A percentile compares a stretch with the other conserved stretches of the same genome.
Conservation (phyloP, 2,329 filamentous ascomycete genomes). For the Leptographium wingfieldii region DNA sequence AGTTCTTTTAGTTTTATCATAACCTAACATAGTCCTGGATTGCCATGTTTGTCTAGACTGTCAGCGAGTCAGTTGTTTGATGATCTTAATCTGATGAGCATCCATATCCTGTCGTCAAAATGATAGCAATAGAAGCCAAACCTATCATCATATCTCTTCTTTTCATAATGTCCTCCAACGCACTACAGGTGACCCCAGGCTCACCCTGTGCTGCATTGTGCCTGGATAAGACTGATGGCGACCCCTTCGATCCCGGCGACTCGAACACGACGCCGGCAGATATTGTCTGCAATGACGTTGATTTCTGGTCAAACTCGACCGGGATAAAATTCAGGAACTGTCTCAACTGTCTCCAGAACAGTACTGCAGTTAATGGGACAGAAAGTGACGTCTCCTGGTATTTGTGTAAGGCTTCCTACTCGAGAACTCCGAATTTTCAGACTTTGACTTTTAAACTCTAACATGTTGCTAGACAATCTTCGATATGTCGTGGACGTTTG, state of each 20-base stretch:
- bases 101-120: too few relatives aligned
- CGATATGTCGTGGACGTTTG: slow-evolving; percentile 35
- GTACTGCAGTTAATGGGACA: slow-evolving; percentile 23
- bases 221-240: slow-evolving; percentile 23
- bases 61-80: too few relatives aligned
- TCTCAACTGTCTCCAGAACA: slow-evolving; percentile 32
- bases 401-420: slow-evolving; percentile 25
- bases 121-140: too few relatives aligned
- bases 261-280: slow-evolving; percentile 33
- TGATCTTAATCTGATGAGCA: too few relatives aligned
- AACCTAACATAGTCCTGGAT: too few relatives aligned
- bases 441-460: neutral
- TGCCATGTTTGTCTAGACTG: too few relatives aligned
- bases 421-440: neutral
- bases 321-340: slow-evolving; percentile 37
- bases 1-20: too few relatives aligned
- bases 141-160: neutral
- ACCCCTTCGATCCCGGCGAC: slow-evolving; percentile 20
- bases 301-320: slow-evolving; percentile 22
- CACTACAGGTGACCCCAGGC: slow-evolving; percentile 35
- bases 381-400: slow-evolving; percentile 33
- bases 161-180: slow-evolving; percentile 12
- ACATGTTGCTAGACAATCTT: slow-evolving; percentile 29
- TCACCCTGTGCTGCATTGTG: slow-evolving; percentile 38
- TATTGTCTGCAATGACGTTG: slow-evolving; percentile 30